Percentiles rank a stretch among this genome's conserved stretches.
Evolutionary conservation across 495 filamentous ascomycete species (phyloP).

Genomic region (Penicillium robsamsonii): DNA sequence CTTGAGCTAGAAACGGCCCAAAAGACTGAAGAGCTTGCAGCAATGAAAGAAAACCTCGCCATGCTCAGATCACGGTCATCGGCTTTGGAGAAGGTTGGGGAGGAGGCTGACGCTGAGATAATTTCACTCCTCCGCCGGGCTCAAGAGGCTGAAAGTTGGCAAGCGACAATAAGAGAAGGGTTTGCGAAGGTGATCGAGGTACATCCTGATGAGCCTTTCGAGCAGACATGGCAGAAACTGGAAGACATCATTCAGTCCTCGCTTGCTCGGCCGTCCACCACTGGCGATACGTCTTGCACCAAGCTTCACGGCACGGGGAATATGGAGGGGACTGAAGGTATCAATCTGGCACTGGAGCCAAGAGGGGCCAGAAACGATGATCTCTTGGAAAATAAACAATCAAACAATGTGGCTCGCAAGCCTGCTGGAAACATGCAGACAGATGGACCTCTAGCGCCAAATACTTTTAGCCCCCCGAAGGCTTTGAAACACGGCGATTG

Average conservation of each 20-base stretch:
- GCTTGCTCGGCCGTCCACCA: background rate
- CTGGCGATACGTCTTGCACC: background rate
- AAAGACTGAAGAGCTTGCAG: conserved; percentile 20
- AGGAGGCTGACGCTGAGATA: conserved; percentile 27
- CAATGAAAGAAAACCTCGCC: conserved; percentile 14
- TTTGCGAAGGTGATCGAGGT: conserved; percentile 14
- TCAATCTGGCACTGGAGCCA: background rate
- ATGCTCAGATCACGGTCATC: conserved; percentile 15
- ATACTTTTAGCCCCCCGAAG: background rate
- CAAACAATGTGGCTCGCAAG: background rate
- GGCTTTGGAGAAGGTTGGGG: conserved; percentile 22
- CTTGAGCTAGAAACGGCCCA: conserved; percentile 11
- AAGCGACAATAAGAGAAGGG: conserved; percentile 22
- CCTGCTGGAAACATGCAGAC: background rate
- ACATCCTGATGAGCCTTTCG: conserved; percentile 14
- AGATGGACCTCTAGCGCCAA: background rate
- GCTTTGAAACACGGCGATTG: background rate
- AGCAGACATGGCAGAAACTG: conserved; percentile 20
- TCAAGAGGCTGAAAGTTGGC: conserved; percentile 29
- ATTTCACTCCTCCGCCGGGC: conserved; percentile 25
- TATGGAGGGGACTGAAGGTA: background rate
- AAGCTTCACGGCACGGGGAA: background rate
- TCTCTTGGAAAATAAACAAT: background rate
- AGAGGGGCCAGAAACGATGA: background rate
- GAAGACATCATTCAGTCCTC: conserved; percentile 16